Base-by-base conservation (phyloP, 352 stramenopile genomes). In the Blastocystis sp. region DNA sequence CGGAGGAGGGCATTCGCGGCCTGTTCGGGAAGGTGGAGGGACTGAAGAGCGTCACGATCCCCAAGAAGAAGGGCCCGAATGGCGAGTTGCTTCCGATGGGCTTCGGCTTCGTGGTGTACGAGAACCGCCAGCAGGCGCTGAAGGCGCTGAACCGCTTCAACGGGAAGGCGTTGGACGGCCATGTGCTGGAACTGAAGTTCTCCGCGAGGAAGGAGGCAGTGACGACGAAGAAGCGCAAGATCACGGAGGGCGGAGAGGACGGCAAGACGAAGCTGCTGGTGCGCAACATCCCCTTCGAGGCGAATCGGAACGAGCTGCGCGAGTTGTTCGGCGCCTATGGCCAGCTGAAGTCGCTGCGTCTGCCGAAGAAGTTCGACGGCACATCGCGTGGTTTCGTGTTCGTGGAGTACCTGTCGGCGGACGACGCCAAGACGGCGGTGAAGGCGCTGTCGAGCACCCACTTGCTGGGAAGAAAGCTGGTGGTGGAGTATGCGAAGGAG, bases 291-390 rank as follows among this genome's bases (percentile, higher is more conserved):
- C 95, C 97, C 40, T 99, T 99, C 82, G 95, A 98, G 90, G 96
- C 97, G 48, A 98, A 95, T 48, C 93, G 93, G 57, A 96, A 95
- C 76, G 97, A 99, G 84, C 92, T 99, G 62, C 92, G 96, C 9
- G 93, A 98, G 91, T 92, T 99, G 19, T 99, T 99, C 91, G 95
- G 92, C 34, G 94, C 94, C 3, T 98, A 98, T 89, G 97, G 97
- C 6, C 94, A 98, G 90, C 92, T 99, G 57, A 98, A 98, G 90
- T 96, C 93, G 69, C 94, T 98, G 71, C 95, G 96, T 24, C 94
- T 99, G 89, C 97, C 97, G 40, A 98, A 98, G 91, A 98, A 98
- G 90, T 98, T 98, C 89, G 96, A 98, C 91, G 96, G 96, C 66
- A 93, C 92, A 70, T 95, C 98, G 91, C 96, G 97, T 80, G 97